Base-by-base conservation (phyloP, 345 rosid genomes). In the Ceriops zippeliana region DNA sequence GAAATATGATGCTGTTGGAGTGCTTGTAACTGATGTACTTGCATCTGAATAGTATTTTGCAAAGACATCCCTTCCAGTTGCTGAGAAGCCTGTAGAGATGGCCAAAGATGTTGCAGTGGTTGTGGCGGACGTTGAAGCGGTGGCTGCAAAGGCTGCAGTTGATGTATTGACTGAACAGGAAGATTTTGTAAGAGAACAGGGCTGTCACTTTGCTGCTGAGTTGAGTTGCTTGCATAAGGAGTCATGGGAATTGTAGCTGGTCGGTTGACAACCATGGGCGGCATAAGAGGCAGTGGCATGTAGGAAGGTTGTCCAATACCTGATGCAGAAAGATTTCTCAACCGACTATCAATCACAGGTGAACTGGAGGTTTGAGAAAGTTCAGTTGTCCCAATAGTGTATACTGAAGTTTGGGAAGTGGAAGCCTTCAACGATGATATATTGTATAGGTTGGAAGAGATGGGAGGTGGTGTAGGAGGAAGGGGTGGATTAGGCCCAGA, bases 401-500 rank as follows among this genome's bases (percentile, higher is more conserved):
- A 89, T 51, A 57, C 75, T 52, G 88, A 78, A 69, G 88, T 79
- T 69, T 84, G 96, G 52, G 86, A 77, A 69, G 82, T 81, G 53
- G 86, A 80, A 70, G 90, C 68, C 68, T 90, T 95, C 11, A 79
- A 68, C 9, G 89, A 79, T 34, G 82, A 78, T 60, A 89, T 63
- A 75, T 81, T 84, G 74, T 85, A 92, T 46, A 93, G 84, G 79
- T 84, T 83, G 67, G 98, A 85, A 59, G 97, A 82, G 78, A 87
- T 88, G 26, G 96, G 99, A 70, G 93, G 92, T 34, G 89, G 87
- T 31, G 90, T 84, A 49, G 90, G 92, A 70, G 96, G 97, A 76
- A 85, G 93, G 9, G 96, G 92, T 26, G 92, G 91, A 70, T 83
- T 86, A 80, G 85, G 90, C 85, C 96, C 82, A 47, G 83, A 73